Base-by-base conservation (phyloP, 2,329 filamentous ascomycete species). In the Fusarium humuli region DNA sequence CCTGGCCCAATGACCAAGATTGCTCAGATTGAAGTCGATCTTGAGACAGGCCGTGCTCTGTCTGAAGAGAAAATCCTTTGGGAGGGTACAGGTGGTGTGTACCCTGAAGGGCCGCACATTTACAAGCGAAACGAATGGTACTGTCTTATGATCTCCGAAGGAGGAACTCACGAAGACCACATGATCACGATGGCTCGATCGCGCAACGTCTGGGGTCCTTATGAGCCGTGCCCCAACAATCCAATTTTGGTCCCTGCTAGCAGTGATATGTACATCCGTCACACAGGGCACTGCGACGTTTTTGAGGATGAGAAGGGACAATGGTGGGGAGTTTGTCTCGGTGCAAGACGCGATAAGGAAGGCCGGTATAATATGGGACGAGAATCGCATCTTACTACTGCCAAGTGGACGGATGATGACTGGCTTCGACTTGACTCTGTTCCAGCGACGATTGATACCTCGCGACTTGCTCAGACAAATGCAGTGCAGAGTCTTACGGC, bases 61-160 rank as follows among this genome's bases (percentile, higher is more conserved):
- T 65, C 61, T 0, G 45, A 65, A 0, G 61, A 65, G 7, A 65
- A 46, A 16, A 65, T 65, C 4, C 13, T 65, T 0, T 65, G 61
- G 61, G 32, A 58, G 11, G 61, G 61, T 0, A 65, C 61, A 0
- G 61, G 61, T 0, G 52, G 61, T 1, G 60, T 65, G 1, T 65
- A 65, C 1, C 61, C 61, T 1, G 61, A 65, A 4, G 61, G 61
- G 4, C 61, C 61, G 0, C 61, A 65, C 8, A 46, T 65, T 2
- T 65, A 65, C 25, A 65, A 65, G 11, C 61, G 61, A 7, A 65
- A 65, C 1, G 61, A 45, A 10, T 65, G 61, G 61, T 65, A 65
- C 13, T 65, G 45, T 5, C 52, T 59, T 1, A 46, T 65, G 44
- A 65, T 59, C 2, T 65, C 61, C 1, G 61, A 65, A 2, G 61